Percentiles rank a stretch among this genome's conserved stretches.
phyloP scores from a whole-genome alignment of 2,329 filamentous ascomycete species.

The Pseudodiploospora longispora region DNA sequence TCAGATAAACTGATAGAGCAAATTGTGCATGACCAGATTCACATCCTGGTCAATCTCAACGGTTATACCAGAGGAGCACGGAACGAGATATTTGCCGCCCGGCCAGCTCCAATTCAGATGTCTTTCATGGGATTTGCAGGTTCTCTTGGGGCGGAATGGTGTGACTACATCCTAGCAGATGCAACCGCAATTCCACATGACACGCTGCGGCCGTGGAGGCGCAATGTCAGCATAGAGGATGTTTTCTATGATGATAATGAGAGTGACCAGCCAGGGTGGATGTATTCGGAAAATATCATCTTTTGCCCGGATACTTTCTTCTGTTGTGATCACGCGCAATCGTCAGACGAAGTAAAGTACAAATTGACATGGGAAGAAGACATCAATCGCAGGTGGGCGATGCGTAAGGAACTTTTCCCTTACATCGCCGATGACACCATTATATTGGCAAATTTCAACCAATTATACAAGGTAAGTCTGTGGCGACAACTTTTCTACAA shows the following conservation, averaged over 20 bases:
- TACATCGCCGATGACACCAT: constrained; percentile 71
- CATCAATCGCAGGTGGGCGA: constrained; percentile 73
- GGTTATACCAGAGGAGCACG: constrained; percentile 94
- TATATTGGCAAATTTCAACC: constrained; percentile 96
- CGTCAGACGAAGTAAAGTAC: constrained; percentile 63
- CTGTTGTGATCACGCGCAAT: constrained; percentile 94
- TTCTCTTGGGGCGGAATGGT: constrained; percentile 94
- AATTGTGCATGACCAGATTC: constrained; percentile 80
- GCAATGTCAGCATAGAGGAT: constrained; percentile 68
- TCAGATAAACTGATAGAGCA: constrained; percentile 77
- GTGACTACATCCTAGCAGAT: constrained; percentile 92
- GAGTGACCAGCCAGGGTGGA: constrained; percentile 68
- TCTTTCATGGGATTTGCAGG: constrained; percentile 99
- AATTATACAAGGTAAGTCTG: constrained; percentile 80
- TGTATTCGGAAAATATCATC: constrained; percentile 95
- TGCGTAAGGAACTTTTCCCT: constrained; percentile 90
- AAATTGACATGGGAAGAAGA: constrained; percentile 75
- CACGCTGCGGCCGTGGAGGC: constrained; percentile 72
- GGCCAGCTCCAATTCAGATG: constrained; percentile 95
- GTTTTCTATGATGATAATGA: constrained; percentile 58
- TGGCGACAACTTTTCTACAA: background rate
- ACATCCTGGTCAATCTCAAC: constrained; percentile 95
- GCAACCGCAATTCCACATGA: constrained; percentile 73
- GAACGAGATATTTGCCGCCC: constrained; percentile 93
- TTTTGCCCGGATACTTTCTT: constrained; percentile 95